A percentile compares a stretch with the other conserved stretches of the same genome.
These are phyloP conservation scores for Polygonum maritimum DNA, from an alignment of 148 eudicot species.

Conservation along the genomic window DNA sequence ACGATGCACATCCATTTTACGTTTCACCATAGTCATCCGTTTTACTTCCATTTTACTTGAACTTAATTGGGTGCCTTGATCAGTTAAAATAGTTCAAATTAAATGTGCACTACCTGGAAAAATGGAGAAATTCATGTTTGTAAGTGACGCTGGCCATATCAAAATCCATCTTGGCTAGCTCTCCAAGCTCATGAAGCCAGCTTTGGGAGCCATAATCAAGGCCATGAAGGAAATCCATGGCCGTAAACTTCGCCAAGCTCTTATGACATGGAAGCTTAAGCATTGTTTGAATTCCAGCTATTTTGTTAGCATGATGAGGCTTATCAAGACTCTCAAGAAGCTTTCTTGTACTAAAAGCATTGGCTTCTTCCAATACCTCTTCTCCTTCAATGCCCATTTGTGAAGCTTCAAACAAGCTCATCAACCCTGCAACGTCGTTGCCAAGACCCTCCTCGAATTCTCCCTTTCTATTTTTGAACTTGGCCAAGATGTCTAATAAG, in stretches of 20 bases:
- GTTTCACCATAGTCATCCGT: too few species aligned
- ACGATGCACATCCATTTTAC: too few species aligned
- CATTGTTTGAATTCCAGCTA: not conserved
- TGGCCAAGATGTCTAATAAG: conserved; percentile 30
- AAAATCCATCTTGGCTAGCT: conserved; percentile 22
- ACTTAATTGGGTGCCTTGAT: too few species aligned
- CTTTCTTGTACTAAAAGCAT: not conserved
- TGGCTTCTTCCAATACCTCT: conserved; percentile 41
- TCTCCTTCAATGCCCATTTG: conserved; percentile 47
- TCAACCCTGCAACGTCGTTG: conserved; percentile 33
- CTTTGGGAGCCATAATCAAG: not conserved
- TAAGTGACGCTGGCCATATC: not conserved
- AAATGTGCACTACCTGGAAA: conserved; percentile 9
- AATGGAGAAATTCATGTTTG: conserved; percentile 9
- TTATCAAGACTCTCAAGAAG: not conserved
- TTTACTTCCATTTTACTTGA: too few species aligned
- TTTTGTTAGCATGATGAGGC: not conserved
- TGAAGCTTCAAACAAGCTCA: conserved; percentile 59
- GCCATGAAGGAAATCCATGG: conserved; percentile 7
- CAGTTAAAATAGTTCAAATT: too few species aligned
- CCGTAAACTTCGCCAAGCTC: conserved; percentile 25
- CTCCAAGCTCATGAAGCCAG: conserved; percentile 23
- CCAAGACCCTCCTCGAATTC: conserved; percentile 24
- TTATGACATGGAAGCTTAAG: conserved; percentile 27
- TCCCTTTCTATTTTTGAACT: conserved; percentile 35